Evolutionary conservation across 1,284 basidiomycete genomes (phyloP), one percentile per base, ranked within the genome.

Genomic region (Apiotrichum porosum): DNA sequence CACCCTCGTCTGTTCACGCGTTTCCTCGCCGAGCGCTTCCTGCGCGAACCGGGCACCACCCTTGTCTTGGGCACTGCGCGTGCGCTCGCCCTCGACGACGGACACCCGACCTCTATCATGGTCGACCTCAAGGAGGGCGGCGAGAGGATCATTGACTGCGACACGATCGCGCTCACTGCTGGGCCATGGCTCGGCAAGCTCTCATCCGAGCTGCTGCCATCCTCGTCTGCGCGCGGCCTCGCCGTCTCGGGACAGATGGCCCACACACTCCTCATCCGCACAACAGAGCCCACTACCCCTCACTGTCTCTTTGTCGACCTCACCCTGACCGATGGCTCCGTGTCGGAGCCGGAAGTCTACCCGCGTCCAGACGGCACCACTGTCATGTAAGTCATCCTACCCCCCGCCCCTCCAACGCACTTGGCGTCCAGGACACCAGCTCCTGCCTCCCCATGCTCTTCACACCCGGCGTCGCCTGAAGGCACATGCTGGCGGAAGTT

Each of bases 141-240:
- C 22, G 73, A 78, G 36, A 49, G 57, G 19, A 69, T 73, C 35
- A 49, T 79, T 42, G 66, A 66, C 51, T 65, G 65, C 4, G 78
- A 73, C 61, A 70, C 73, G 18, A 64, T 93, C 42, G 76, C 94
- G 28, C 69, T 95, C 44, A 80, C 84, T 24, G 86, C 86, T 12
- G 91, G 91, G 13, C 87, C 88, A 2, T 97, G 92, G 92, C 88
- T 89, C 0, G 80, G 88, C 0, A 63, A 66, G 37, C 73, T 83
- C 9, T 74, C 80, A 33, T 56, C 64, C 19, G 66, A 75, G 45
- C 72, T 84, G 21, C 76, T 83, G 52, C 77, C 79, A 13, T 50
- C 66, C 23, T 60, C 73, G 19, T 63, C 75, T 18, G 74, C 74
- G 10, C 60, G 68, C 6, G 66, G 66, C 37, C 50, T 70, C 15